Evolutionary conservation across 768 basidiomycete species (phyloP).

Genomic region (Hygrophorus pudorinus): DNA sequence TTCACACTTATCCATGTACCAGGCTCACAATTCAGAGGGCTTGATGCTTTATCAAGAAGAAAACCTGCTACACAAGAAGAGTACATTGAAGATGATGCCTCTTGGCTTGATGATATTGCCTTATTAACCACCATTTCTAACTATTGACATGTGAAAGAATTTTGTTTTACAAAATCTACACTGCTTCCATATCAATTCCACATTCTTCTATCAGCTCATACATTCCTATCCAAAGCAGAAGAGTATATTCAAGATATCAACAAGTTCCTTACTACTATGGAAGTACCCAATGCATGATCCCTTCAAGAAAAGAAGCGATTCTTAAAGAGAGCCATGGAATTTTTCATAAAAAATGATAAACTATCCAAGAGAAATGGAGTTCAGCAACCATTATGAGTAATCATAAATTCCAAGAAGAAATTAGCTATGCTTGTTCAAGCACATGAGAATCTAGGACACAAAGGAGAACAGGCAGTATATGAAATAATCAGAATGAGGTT

Average conservation of each 20-base stretch:
- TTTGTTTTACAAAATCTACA: not conserved
- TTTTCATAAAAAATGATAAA: conserved; percentile 7
- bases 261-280: too few relatives aligned
- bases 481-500: conserved; percentile 11
- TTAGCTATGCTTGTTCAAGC: conserved; percentile 9
- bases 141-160: not conserved
- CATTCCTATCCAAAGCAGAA: conserved; percentile 12
- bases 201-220: conserved; percentile 2
- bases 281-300: conserved; percentile 4
- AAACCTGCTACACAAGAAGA: too few relatives aligned
- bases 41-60: too few relatives aligned
- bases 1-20: too few relatives aligned
- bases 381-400: conserved; percentile 7
- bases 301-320: too few relatives aligned
- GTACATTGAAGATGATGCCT: too few relatives aligned
- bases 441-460: conserved; percentile 18
- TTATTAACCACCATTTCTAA: too few relatives aligned
- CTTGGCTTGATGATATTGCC: too few relatives aligned
- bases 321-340: conserved; percentile 6
- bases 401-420: too few relatives aligned
- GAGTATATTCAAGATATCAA: too few relatives aligned
- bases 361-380: conserved; percentile 7
- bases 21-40: too few relatives aligned
- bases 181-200: not conserved
- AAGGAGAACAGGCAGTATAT: conserved; percentile 13